These are phyloP conservation scores for Aspergillus asperescens DNA, from an alignment of 495 filamentous ascomycete species.

Conservation along the genomic window DNA sequence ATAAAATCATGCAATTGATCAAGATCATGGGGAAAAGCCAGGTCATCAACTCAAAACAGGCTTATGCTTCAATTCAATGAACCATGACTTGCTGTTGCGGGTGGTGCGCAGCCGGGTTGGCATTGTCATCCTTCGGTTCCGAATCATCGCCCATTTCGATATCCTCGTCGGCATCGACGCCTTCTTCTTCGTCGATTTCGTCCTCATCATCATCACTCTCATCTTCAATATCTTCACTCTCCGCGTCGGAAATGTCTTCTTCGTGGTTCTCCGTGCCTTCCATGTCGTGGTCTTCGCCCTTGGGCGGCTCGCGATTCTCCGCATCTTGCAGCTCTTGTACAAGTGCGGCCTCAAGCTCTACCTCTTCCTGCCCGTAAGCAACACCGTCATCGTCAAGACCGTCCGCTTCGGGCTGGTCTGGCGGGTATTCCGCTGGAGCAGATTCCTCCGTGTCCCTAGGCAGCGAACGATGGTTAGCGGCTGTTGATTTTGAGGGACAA, in stretches of 20 bases:
- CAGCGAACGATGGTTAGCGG: not conserved
- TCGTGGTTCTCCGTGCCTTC: slow-evolving; percentile 68
- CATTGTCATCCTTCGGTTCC: slow-evolving; percentile 39
- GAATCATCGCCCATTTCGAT: slow-evolving; percentile 75
- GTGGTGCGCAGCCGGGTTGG: slow-evolving; percentile 34
- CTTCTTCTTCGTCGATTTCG: slow-evolving; percentile 70
- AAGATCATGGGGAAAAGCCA: slow-evolving; percentile 5
- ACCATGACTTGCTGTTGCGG: slow-evolving; percentile 47
- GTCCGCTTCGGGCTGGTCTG: slow-evolving; percentile 95
- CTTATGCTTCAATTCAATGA: slow-evolving; percentile 32
- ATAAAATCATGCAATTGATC: slow-evolving; percentile 24
- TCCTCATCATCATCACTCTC: slow-evolving; percentile 90
- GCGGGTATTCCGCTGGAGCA: slow-evolving; percentile 91
- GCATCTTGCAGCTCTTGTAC: slow-evolving; percentile 56
- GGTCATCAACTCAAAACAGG: not conserved
- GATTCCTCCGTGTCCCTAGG: slow-evolving; percentile 91
- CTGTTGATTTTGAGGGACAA: not conserved
- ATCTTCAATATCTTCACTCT: slow-evolving; percentile 91
- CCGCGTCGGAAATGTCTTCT: slow-evolving; percentile 75
- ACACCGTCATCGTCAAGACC: slow-evolving; percentile 73
- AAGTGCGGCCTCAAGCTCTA: slow-evolving; percentile 48
- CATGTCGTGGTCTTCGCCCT: slow-evolving; percentile 75
- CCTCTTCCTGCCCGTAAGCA: slow-evolving; percentile 77
- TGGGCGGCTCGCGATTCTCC: slow-evolving; percentile 37
- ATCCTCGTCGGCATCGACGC: slow-evolving; percentile 65